A percentile compares a stretch with the other conserved stretches of the same genome.
phyloP scores from a whole-genome alignment of 352 stramenopile species.

The Globisporangium parvum region DNA sequence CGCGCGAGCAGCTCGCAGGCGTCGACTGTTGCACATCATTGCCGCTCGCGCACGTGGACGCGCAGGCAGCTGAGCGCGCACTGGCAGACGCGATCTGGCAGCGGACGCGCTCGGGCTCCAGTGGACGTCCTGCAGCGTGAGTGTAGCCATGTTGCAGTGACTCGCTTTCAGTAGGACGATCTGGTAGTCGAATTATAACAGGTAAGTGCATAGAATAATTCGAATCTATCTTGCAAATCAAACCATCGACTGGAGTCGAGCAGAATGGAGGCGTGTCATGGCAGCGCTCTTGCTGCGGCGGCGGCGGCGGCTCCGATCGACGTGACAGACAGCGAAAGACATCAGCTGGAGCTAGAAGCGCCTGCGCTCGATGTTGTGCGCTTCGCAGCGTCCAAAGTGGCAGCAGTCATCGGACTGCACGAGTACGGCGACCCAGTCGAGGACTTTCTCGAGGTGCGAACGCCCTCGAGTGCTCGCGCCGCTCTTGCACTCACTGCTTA shows the following conservation, averaged over 20 bases:
- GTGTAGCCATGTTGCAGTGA: not conserved
- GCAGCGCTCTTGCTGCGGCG: not conserved
- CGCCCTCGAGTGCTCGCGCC: no score
- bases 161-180: no score
- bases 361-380: constrained; percentile 24
- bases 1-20: constrained; percentile 2
- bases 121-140: not conserved
- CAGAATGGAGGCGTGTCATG: no score
- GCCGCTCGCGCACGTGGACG: constrained; percentile 11
- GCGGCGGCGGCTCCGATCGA: not conserved
- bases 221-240: not conserved
- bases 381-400: constrained; percentile 69
- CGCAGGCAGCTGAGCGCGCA: constrained; percentile 1
- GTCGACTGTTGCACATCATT: constrained; percentile 9
- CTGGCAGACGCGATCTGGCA: not conserved
- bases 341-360: no score
- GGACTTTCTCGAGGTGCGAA: constrained; percentile 31
- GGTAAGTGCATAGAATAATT: no score
- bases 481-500: not conserved
- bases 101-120: not conserved
- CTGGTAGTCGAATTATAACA: no score
- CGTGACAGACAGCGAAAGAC: not conserved
- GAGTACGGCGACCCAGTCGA: constrained; percentile 58
- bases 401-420: constrained; percentile 59
- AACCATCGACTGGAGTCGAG: no score